Evolutionary conservation across 2,329 filamentous ascomycete species (phyloP), one percentile per base, ranked within the genome.

Genomic region (Leptosphaerulina australis): DNA sequence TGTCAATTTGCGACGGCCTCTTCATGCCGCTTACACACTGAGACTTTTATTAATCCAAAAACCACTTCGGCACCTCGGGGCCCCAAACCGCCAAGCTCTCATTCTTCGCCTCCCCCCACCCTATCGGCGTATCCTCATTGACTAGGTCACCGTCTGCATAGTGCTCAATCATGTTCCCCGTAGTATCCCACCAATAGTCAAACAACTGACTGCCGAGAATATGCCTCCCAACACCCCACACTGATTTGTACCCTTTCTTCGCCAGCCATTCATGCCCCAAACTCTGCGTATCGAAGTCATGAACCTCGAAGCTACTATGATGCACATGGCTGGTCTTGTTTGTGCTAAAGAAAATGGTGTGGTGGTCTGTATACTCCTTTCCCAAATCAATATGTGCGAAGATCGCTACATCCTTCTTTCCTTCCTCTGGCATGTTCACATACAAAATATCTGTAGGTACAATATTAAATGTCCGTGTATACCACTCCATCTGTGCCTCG

Each of bases 191-290:
- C 85, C 85, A 88, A 68, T 88, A 88, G 63, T 89, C 86, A 59
- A 90, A 90, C 41, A 90, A 83, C 72, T 89, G 87, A 55, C 80
- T 84, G 3, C 87, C 87, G 60, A 89, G 77, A 17, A 88, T 80
- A 74, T 90, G 87, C 43, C 87, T 72, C 0, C 87, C 87, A 0
- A 90, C 82, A 1, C 87, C 87, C 87, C 87, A 90, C 55, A 85
- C 85, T 59, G 79, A 81, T 61, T 78, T 79, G 65, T 87, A 87
- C 1, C 82, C 83, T 67, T 84, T 82, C 55, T 82, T 74, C 2
- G 76, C 76, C 54, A 90, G 73, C 83, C 85, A 89, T 62, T 87
- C 81, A 70, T 90, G 87, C 1, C 87, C 87, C 3, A 90, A 74
- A 24, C 83, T 77, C 74, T 90, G 87, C 4, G 83, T 82, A 64